Percentiles rank a stretch among this genome's conserved stretches.
phyloP scores from a whole-genome alignment of 2,329 filamentous ascomycete genomes.

The Neopestalotiopsis rosae region DNA sequence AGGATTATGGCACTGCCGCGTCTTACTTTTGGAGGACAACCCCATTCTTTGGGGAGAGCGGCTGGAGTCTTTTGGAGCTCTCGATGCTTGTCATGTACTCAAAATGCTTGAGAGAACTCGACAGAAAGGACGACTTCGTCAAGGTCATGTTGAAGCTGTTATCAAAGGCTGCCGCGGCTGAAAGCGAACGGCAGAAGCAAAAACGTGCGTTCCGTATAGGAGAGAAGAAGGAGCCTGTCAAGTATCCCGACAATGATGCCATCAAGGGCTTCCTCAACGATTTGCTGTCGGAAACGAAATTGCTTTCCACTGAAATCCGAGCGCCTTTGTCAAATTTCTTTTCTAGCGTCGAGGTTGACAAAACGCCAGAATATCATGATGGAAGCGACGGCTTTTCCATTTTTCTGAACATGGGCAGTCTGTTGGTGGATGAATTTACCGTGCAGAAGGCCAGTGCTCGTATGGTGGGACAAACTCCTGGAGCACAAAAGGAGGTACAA shows the following conservation, averaged over 20 bases:
- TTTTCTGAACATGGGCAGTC: constrained; percentile 69
- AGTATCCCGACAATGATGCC: constrained; percentile 38
- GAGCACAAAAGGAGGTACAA: constrained; percentile 70
- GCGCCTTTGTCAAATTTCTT: constrained; percentile 79
- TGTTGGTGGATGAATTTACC: constrained; percentile 73
- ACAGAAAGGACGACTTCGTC: constrained; percentile 80
- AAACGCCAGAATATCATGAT: constrained; percentile 71
- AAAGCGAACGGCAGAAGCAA: constrained; percentile 53
- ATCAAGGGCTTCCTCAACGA: constrained; percentile 55
- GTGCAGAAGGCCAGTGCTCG: constrained; percentile 70
- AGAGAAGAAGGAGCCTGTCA: constrained; percentile 37
- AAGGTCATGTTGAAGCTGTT: constrained; percentile 76
- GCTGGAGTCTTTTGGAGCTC: constrained; percentile 81
- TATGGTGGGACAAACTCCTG: constrained; percentile 60
- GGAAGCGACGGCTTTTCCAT: constrained; percentile 78
- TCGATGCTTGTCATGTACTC: constrained; percentile 88
- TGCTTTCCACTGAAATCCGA: constrained; percentile 62
- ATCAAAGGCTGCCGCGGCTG: constrained; percentile 65
- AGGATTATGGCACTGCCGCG: constrained; percentile 76
- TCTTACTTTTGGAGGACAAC: constrained; percentile 80
- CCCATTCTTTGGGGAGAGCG: constrained; percentile 76
- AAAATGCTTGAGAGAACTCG: constrained; percentile 77
- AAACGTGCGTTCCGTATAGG: constrained; percentile 42
- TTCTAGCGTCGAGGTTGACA: constrained; percentile 69
- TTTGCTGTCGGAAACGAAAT: constrained; percentile 50